Evolutionary conservation across 2,329 filamentous ascomycete species (phyloP).

Genomic region (Plectosphaerella sp.): DNA sequence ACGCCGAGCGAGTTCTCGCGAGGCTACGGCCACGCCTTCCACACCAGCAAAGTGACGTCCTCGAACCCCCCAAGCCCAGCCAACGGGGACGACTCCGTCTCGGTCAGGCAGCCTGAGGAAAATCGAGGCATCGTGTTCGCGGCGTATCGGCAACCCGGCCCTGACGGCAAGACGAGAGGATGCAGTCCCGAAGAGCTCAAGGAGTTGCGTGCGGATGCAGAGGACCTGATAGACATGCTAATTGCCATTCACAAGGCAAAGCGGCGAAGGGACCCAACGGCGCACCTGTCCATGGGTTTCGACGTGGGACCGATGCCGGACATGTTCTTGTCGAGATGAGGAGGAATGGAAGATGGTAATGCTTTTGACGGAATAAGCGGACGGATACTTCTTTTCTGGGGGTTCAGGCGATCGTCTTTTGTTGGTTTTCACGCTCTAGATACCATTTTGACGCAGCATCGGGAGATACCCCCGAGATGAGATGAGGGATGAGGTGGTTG

Average conservation of each 20-base stretch:
- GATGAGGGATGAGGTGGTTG: too few relatives aligned
- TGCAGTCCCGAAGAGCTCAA: slow-evolving; percentile 37
- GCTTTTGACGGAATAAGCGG: not conserved
- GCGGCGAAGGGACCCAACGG: slow-evolving; percentile 20
- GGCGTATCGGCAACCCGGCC: slow-evolving; percentile 45
- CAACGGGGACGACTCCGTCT: not conserved
- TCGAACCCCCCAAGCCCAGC: slow-evolving; percentile 3
- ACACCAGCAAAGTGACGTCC: slow-evolving; percentile 31
- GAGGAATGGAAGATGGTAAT: not conserved
- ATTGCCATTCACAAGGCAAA: slow-evolving; percentile 42
- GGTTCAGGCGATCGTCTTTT: not conserved
- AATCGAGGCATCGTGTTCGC: slow-evolving; percentile 54
- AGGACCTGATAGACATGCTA: slow-evolving; percentile 47
- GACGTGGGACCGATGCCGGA: slow-evolving; percentile 7
- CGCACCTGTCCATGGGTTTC: slow-evolving; percentile 4
- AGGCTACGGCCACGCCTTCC: slow-evolving; percentile 50
- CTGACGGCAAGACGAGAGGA: slow-evolving; percentile 27
- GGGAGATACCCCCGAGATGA: too few relatives aligned
- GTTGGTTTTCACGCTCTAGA: not conserved
- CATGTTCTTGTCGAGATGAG: not conserved
- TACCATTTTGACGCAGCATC: not conserved
- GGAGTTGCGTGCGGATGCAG: slow-evolving; percentile 43
- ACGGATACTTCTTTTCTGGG: not conserved
- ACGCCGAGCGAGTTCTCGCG: slow-evolving; percentile 39
- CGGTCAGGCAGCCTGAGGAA: slow-evolving; percentile 13